phyloP scores from a whole-genome alignment of 2,329 filamentous ascomycete species.

The Epicoccum nigrum region DNA sequence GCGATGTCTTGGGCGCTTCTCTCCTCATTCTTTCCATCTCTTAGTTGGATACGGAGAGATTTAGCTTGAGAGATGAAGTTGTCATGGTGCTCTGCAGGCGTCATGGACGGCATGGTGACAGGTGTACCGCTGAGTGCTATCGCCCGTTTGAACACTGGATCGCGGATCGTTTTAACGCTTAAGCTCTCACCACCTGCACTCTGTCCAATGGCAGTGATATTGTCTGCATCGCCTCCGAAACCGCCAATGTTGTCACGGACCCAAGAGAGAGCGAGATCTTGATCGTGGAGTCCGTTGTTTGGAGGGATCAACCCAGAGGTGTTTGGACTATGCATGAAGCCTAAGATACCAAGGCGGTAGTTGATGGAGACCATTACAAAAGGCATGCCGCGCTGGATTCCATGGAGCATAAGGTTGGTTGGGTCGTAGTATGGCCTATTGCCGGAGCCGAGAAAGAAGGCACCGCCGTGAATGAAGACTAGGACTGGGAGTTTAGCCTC shows the following conservation, averaged over 20 bases:
- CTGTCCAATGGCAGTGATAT: slow-evolving; percentile 51
- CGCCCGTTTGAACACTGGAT: slow-evolving; percentile 23
- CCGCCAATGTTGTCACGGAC: slow-evolving; percentile 40
- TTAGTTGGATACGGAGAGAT: slow-evolving; percentile 8
- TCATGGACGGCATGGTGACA: slow-evolving; percentile 25
- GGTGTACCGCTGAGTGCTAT: slow-evolving; percentile 22
- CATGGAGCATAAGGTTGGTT: slow-evolving; percentile 13
- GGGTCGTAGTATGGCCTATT: slow-evolving; percentile 60
- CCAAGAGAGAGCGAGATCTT: slow-evolving; percentile 46
- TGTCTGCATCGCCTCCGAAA: slow-evolving; percentile 46
- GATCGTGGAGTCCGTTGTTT: slow-evolving; percentile 41
- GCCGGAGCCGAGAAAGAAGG: slow-evolving; percentile 55
- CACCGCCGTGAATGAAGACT: slow-evolving; percentile 61
- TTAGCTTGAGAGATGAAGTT: slow-evolving; percentile 18
- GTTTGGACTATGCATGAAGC: slow-evolving; percentile 51
- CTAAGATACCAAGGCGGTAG: slow-evolving; percentile 36
- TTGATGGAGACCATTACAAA: slow-evolving; percentile 19
- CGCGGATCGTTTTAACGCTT: slow-evolving; percentile 16
- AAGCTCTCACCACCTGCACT: slow-evolving; percentile 51
- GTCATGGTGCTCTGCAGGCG: slow-evolving; percentile 15
- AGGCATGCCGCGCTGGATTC: slow-evolving; percentile 9
- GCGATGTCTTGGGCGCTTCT: slow-evolving; percentile 5
- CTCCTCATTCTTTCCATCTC: neutral
- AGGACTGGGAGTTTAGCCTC: slow-evolving; percentile 54
- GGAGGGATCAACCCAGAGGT: slow-evolving; percentile 38